These are phyloP conservation scores for Cronartium quercuum DNA, from an alignment of 1,284 basidiomycete genomes.

Conservation along the genomic window DNA sequence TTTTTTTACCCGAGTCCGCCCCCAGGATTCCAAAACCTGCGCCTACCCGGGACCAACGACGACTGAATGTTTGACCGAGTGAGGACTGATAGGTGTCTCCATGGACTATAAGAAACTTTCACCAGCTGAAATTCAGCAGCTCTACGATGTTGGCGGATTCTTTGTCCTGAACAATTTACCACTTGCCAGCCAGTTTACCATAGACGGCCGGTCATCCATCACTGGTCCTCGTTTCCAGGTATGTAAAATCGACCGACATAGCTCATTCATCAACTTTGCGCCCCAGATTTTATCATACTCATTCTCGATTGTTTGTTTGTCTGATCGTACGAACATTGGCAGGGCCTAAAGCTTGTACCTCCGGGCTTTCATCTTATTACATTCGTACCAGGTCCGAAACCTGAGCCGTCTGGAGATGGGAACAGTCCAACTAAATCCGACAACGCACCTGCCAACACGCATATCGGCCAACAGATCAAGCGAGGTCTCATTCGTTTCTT, in stretches of 20 bases:
- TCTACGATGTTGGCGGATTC: constrained; percentile 13
- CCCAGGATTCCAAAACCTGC: no score
- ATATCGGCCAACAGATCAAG: constrained; percentile 20
- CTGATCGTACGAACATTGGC: background rate
- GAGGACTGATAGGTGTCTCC: no score
- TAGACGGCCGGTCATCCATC: constrained; percentile 8
- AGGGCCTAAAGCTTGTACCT: constrained; percentile 33
- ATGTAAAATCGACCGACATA: background rate
- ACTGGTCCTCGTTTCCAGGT: constrained; percentile 26
- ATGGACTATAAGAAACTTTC: constrained; percentile 24
- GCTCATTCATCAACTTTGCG: background rate
- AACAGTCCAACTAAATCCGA: background rate
- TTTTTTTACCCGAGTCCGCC: no score
- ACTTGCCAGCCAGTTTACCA: constrained; percentile 5
- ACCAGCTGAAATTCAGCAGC: background rate
- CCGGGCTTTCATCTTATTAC: constrained; percentile 35
- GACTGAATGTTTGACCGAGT: no score
- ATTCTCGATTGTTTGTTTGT: background rate
- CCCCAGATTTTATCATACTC: background rate
- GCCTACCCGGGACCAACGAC: no score
- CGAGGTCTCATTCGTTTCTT: constrained; percentile 20
- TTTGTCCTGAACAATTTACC: constrained; percentile 28
- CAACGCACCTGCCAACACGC: background rate
- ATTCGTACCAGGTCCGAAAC: background rate
- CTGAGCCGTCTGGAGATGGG: background rate